Base-by-base conservation (phyloP, 768 basidiomycete genomes). In the Pleurotus pulmonarius region DNA sequence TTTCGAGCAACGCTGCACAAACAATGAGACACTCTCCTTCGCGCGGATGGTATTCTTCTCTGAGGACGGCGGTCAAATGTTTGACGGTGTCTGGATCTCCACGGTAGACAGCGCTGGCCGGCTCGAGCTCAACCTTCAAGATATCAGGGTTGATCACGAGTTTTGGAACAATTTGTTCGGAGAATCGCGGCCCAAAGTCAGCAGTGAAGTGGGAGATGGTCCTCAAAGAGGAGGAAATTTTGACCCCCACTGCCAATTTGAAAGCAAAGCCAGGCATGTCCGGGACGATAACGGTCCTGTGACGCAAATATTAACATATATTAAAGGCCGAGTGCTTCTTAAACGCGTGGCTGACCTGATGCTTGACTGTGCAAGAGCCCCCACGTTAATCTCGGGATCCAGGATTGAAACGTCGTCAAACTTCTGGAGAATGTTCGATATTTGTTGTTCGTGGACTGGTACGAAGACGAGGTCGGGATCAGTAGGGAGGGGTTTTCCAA, bases 171-270 rank as follows among this genome's bases (percentile, higher is more conserved):
- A 83, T 65, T 1, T 79, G 74, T 5, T 64, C 57, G 24, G 81
- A 82, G 60, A 85, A 85, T 5, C 81, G 79, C 20, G 82, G 82
- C 2, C 80, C 82, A 60, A 83, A 79, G 61, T 81, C 70, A 22
- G 82, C 79, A 2, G 82, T 82, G 57, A 76, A 82, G 61, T 83
- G 83, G 43, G 83, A 82, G 49, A 85, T 82, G 3, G 83, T 85
- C 49, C 83, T 72, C 44, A 83, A 67, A 1, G 80, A 72, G 18
- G 82, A 85, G 16, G 83, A 83, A 56, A 85, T 80, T 58, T 78
- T 81, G 55, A 83, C 80, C 12, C 79, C 80, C 55, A 85, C 73
- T 5, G 81, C 72, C 24, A 83, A 61, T 59, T 83, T 85, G 12
- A 83, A 62, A 7, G 80, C 75, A 47, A 77, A 67, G 16, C 73